These are phyloP conservation scores for Nitzschia sp. DNA, from an alignment of 108 stramenopile genomes.

Conservation along the genomic window DNA sequence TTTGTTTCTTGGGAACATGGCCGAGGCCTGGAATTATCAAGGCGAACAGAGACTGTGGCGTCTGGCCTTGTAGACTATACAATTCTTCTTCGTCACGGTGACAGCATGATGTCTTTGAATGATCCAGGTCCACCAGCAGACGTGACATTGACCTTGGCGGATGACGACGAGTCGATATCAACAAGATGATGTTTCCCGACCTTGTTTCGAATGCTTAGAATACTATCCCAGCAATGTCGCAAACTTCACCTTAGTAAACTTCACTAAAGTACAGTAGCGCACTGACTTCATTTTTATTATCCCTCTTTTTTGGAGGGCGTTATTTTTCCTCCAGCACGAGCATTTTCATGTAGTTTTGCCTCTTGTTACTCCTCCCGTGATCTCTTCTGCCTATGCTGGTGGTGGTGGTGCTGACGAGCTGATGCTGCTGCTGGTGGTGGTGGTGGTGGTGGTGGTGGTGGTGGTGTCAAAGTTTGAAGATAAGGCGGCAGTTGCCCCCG, in stretches of 20 bases:
- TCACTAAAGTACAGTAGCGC: no score
- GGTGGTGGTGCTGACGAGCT: no score
- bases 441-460: no score
- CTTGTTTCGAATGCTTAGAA: slow-evolving; percentile 37
- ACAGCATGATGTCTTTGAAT: slow-evolving; percentile 52
- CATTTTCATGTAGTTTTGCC: no score
- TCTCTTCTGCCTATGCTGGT: no score
- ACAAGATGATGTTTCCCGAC: slow-evolving; percentile 55
- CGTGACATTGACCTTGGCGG: slow-evolving; percentile 40
- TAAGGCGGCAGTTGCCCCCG: no score
- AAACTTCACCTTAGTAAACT: slow-evolving; percentile 53
- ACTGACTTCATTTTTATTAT: no score
- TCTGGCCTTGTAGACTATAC: slow-evolving; percentile 61
- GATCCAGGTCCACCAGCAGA: slow-evolving; percentile 23
- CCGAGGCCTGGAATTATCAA: slow-evolving; percentile 85
- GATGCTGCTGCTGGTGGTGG: no score
- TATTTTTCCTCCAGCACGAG: no score
- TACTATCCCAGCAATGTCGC: slow-evolving; percentile 35
- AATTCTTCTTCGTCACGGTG: slow-evolving; percentile 70
- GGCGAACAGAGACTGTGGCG: slow-evolving; percentile 45
- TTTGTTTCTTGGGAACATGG: slow-evolving; percentile 70
- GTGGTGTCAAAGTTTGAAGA: no score
- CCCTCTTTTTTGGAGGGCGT: no score
- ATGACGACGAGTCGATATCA: slow-evolving; percentile 58
- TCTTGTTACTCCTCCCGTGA: no score